Evolutionary conservation across 768 basidiomycete genomes (phyloP).

Genomic region (Filobasidium floriforme): DNA sequence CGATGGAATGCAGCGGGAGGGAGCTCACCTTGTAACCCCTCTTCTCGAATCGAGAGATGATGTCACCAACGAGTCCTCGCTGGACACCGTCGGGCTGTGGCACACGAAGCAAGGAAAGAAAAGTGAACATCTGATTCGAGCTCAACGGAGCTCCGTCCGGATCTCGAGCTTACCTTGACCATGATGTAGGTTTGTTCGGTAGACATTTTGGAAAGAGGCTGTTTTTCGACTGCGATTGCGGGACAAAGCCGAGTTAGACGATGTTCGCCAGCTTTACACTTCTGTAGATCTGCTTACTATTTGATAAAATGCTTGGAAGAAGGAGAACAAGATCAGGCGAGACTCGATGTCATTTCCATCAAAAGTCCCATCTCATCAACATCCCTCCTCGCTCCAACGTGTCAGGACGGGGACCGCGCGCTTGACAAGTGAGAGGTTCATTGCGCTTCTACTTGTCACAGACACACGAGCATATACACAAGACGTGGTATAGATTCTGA

Average conservation of each 20-base stretch:
- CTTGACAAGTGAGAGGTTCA: neutral
- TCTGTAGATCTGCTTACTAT: too few relatives aligned
- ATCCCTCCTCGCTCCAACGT: neutral
- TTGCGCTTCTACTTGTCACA: neutral
- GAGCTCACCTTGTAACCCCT: slow-evolving; percentile 73
- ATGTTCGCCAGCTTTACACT: too few relatives aligned
- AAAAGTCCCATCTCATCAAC: neutral
- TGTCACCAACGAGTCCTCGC: slow-evolving; percentile 86
- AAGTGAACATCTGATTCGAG: slow-evolving; percentile 14
- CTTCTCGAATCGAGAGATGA: slow-evolving; percentile 92
- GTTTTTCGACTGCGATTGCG: neutral
- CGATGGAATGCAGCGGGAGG: neutral
- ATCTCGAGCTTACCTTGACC: slow-evolving; percentile 64
- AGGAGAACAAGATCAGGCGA: too few relatives aligned
- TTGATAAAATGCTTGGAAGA: too few relatives aligned
- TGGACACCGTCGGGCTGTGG: slow-evolving; percentile 97
- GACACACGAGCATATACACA: neutral
- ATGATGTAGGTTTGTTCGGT: slow-evolving; percentile 96
- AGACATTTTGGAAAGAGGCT: slow-evolving; percentile 53
- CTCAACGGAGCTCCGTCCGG: slow-evolving; percentile 32
- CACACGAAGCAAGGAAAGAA: neutral
- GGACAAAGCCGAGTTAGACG: neutral
- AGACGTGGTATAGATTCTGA: too few relatives aligned
- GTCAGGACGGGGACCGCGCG: neutral
- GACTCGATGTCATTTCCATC: too few relatives aligned